Base-by-base conservation (phyloP, 129 eudicot species). In the Flaveria brownii region DNA sequence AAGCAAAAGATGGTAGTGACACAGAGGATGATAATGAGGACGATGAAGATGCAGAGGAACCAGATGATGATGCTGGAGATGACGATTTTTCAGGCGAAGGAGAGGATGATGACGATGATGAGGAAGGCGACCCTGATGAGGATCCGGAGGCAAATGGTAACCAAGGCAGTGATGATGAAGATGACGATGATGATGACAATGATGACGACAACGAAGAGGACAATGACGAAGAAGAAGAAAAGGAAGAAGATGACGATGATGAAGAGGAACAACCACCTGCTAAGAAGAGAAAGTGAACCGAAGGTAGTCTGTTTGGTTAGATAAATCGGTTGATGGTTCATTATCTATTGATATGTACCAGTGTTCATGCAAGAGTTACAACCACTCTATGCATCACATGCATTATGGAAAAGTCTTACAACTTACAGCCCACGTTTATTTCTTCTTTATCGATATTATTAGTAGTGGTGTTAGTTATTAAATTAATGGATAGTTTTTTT, bases 221-320 rank as follows among this genome's bases (percentile, higher is more conserved):
- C 0, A 90, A 87, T 0, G 92, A 88, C 0, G 97, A 89, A 2
- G 82, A 78, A 1, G 97, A 88, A 11, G 81, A 45, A 36, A 0
- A 36, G 5, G 76, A 77, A 2, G 97, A 88, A 0, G 93, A 90
- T 1, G 93, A 88, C 0, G 77, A 78, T 47, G 95, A 91, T 12
- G 95, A 88, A 2, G 97, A 89, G 41, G 93, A 85, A 13, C 88
- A 88, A 82, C 97, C 97, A 79, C 97, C 97, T 2, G 89, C 97
- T 23, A 89, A 92, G 90, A 92, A 92, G 91, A 92, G 91, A 71
- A 92, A 92, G 85, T 92, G 80, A 86, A 68, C 47, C 18, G 90
- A 83, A 15, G 89, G 14, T 16, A 79, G 43, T 65, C 6, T 18
- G 73, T 64, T 76, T 64, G 72, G 30, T 51, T 14, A 42, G 45